Percentiles rank a stretch among this genome's conserved stretches.
phyloP scores from a whole-genome alignment of 345 rosid species.

The Rhizophora apiculata region DNA sequence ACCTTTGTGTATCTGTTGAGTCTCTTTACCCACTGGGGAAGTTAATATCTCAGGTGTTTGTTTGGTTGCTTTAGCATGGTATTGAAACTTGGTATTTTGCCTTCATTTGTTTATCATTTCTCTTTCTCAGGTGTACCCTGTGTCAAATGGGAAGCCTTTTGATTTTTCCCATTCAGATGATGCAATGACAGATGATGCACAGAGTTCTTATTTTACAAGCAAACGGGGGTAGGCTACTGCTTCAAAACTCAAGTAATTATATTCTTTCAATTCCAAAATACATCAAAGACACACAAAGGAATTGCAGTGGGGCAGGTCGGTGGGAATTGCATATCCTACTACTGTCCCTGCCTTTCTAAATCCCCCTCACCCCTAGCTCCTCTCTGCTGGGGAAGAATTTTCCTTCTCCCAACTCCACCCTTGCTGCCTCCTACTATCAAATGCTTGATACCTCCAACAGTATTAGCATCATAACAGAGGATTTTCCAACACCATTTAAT shows the following conservation, averaged over 20 bases:
- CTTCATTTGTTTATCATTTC: neutral
- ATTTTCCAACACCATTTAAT: too few species aligned
- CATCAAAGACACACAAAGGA: neutral
- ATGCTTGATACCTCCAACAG: too few species aligned
- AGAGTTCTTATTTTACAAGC: conserved; percentile 52
- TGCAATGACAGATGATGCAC: conserved; percentile 70
- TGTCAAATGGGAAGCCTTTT: conserved; percentile 34
- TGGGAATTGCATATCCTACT: too few species aligned
- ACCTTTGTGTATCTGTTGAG: neutral
- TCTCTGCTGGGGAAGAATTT: too few species aligned
- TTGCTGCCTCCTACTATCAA: too few species aligned
- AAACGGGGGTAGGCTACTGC: conserved; percentile 47
- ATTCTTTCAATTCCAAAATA: conserved; percentile 4
- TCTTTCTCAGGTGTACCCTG: conserved; percentile 58
- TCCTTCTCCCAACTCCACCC: too few species aligned
- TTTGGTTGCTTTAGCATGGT: neutral
- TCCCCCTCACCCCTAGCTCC: too few species aligned
- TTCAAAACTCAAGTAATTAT: neutral
- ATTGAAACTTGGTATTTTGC: neutral
- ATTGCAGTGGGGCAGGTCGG: too few species aligned
- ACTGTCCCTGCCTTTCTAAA: too few species aligned
- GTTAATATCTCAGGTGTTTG: neutral
- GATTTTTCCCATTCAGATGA: conserved; percentile 50
- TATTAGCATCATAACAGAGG: too few species aligned
- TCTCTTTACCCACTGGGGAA: neutral